phyloP scores from a whole-genome alignment of 2,329 filamentous ascomycete genomes.

The Diaporthe sp. region DNA sequence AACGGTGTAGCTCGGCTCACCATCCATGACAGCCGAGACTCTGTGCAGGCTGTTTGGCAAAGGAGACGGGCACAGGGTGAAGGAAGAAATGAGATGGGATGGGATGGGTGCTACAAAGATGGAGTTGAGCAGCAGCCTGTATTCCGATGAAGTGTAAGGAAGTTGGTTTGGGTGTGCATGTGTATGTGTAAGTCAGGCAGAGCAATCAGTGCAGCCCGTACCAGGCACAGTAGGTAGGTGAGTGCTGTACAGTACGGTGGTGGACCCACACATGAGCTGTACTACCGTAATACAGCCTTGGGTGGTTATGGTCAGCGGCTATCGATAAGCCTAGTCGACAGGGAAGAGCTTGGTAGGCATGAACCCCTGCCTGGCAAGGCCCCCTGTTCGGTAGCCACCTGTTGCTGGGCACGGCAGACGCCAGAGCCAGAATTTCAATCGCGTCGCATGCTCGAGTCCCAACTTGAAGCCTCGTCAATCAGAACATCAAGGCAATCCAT shows the following conservation, averaged over 20 bases:
- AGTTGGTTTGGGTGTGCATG: background rate
- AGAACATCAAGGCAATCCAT: background rate
- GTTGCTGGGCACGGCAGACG: conserved; percentile 31
- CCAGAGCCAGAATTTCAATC: conserved; percentile 36
- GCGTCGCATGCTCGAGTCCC: conserved; percentile 7
- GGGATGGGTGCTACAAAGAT: conserved; percentile 11
- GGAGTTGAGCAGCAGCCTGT: background rate
- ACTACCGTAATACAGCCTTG: too few species aligned
- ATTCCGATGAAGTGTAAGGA: conserved; percentile 17
- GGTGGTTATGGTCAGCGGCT: background rate
- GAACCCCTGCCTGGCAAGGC: conserved; percentile 4
- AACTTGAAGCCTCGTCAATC: background rate
- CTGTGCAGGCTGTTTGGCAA: background rate
- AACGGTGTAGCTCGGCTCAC: conserved; percentile 76
- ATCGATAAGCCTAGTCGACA: conserved; percentile 25
- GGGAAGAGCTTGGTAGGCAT: conserved; percentile 21
- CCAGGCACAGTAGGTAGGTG: conserved; percentile 1
- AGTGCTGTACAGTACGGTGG: background rate
- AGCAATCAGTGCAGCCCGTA: conserved; percentile 7
- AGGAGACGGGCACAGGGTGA: background rate
- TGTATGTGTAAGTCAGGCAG: conserved; percentile 27
- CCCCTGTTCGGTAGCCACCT: conserved; percentile 2
- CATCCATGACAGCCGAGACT: conserved; percentile 38
- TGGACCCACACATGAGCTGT: background rate
- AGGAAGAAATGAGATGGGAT: background rate